Percentiles rank a stretch among this genome's conserved stretches.
Conservation (phyloP, 306 rosid genomes). For the Vigna mungo region DNA sequence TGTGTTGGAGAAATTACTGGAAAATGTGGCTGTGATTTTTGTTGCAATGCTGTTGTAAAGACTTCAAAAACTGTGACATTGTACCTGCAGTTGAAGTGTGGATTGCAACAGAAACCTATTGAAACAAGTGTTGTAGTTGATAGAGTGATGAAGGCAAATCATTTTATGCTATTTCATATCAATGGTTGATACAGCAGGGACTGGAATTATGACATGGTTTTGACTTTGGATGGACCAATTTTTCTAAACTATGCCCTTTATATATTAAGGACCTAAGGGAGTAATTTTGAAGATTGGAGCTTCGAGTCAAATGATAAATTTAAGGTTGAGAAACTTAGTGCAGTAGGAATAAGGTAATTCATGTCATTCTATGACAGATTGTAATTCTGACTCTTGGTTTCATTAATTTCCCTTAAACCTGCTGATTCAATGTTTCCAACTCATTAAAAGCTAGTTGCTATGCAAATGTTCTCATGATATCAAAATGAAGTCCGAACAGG, state of each 20-base stretch:
- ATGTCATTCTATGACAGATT: background rate
- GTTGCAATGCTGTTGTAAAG: background rate
- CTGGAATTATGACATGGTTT: no score
- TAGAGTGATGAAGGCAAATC: slow-evolving; percentile 6
- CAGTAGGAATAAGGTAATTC: slow-evolving; percentile 6
- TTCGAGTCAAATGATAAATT: slow-evolving; percentile 16
- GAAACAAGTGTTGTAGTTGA: slow-evolving; percentile 9
- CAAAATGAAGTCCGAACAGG: background rate
- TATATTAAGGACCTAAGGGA: no score
- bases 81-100: no score
- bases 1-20: background rate
- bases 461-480: background rate
- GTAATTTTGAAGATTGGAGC: slow-evolving; percentile 17
- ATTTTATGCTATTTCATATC: slow-evolving; percentile 19
- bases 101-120: background rate
- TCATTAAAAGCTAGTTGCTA: no score
- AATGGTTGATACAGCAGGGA: background rate
- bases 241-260: no score
- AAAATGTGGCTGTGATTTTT: background rate
- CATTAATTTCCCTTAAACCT: background rate
- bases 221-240: no score
- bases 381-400: no score
- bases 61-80: background rate
- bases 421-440: background rate
- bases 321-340: slow-evolving; percentile 17